phyloP scores from a whole-genome alignment of 1,284 basidiomycete species.

The Papiliotrema terrestris region DNA sequence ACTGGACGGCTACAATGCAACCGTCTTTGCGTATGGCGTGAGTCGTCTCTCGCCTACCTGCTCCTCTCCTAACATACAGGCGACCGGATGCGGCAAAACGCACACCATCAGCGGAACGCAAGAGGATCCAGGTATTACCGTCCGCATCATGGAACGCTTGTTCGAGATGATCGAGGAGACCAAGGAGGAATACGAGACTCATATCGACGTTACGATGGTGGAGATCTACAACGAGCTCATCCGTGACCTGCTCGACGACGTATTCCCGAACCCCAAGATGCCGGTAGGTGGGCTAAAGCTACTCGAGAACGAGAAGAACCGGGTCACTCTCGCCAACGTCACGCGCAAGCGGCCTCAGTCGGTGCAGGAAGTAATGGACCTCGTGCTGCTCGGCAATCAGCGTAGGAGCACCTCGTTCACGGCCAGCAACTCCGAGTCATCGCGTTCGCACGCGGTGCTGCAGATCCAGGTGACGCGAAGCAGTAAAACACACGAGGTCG shows the following conservation, averaged over 20 bases:
- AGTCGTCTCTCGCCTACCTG: constrained; percentile 42
- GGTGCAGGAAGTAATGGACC: constrained; percentile 87
- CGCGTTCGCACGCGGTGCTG: constrained; percentile 91
- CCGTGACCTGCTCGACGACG: constrained; percentile 81
- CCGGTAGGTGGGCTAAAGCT: constrained; percentile 72
- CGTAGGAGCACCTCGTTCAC: constrained; percentile 88
- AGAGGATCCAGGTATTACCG: constrained; percentile 83
- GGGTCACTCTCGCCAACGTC: constrained; percentile 80
- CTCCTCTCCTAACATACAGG: constrained; percentile 53
- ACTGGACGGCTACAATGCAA: constrained; percentile 92
- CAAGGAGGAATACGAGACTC: constrained; percentile 72
- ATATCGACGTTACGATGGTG: constrained; percentile 86
- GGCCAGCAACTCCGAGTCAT: constrained; percentile 89
- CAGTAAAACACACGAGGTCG: constrained; percentile 51
- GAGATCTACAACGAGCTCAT: constrained; percentile 99
- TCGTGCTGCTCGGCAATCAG: constrained; percentile 81
- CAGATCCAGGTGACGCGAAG: constrained; percentile 87
- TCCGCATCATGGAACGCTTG: constrained; percentile 92
- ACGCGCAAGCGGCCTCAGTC: constrained; percentile 71
- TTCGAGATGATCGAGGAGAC: constrained; percentile 84
- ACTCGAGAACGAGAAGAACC: constrained; percentile 76
- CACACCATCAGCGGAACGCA: constrained; percentile 93
- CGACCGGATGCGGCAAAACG: constrained; percentile 96
- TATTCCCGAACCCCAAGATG: constrained; percentile 57
- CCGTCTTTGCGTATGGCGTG: constrained; percentile 95